phyloP scores from a whole-genome alignment of 352 stramenopile genomes.

The Halophytophthora batemanensis region DNA sequence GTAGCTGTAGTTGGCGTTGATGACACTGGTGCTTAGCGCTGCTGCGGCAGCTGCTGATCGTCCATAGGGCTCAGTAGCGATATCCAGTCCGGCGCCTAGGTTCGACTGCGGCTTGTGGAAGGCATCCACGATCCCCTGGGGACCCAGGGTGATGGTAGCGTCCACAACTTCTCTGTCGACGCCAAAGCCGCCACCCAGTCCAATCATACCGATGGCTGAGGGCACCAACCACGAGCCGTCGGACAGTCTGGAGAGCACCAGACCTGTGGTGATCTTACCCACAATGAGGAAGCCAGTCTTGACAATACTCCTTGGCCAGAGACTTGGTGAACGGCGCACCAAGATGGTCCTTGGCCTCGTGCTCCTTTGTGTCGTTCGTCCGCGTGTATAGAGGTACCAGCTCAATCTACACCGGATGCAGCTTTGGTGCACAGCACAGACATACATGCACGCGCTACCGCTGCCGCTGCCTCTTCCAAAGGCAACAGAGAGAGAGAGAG shows the following conservation, averaged over 20 bases:
- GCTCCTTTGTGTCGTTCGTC: conserved; percentile 36
- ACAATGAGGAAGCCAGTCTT: conserved; percentile 58
- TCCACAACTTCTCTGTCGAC: conserved; percentile 88
- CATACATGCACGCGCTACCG: no score
- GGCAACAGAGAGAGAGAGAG: no score
- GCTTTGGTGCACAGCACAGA: conserved; percentile 46
- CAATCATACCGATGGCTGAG: conserved; percentile 87
- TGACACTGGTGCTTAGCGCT: conserved; percentile 43
- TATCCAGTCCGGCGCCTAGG: conserved; percentile 82
- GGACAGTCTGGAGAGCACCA: conserved; percentile 80
- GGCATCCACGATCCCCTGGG: conserved; percentile 79
- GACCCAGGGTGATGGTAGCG: conserved; percentile 91
- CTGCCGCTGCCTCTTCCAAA: no score
- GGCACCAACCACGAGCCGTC: conserved; percentile 89
- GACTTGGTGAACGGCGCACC: conserved; percentile 44
- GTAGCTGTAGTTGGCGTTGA: conserved; percentile 92
- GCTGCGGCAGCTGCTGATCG: conserved; percentile 68
- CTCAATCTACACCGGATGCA: conserved; percentile 50
- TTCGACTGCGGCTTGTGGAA: conserved; percentile 84
- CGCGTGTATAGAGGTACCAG: conserved; percentile 37
- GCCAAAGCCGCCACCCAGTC: conserved; percentile 78
- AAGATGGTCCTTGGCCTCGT: conserved; percentile 30
- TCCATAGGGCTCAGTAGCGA: conserved; percentile 83
- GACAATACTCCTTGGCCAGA: conserved; percentile 52
- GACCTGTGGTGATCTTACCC: conserved; percentile 58